phyloP scores from a whole-genome alignment of 345 rosid species.

The Eucalyptus sideroxylon region DNA sequence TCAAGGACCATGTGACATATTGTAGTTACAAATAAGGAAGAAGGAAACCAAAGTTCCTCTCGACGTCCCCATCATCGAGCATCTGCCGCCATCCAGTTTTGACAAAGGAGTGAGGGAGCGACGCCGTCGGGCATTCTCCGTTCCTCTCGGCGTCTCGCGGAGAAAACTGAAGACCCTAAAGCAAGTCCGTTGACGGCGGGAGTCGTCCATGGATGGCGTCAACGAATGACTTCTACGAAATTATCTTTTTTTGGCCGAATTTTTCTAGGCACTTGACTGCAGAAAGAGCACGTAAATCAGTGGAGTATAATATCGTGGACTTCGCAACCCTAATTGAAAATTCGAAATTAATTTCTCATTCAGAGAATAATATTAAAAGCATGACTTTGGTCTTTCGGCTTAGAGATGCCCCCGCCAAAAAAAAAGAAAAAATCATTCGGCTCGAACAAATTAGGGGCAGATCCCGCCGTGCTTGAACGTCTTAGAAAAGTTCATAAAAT shows the following conservation, averaged over 20 bases:
- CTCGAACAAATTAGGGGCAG: neutral
- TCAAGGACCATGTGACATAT: neutral
- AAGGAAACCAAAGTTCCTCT: neutral
- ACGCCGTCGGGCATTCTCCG: neutral
- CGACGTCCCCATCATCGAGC: neutral
- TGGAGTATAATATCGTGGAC: neutral
- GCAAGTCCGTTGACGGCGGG: neutral
- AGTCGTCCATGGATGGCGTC: neutral
- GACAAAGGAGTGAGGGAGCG: neutral
- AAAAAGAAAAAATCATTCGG: neutral
- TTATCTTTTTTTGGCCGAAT: neutral
- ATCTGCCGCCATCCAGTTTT: neutral
- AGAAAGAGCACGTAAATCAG: neutral
- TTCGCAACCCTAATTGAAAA: neutral
- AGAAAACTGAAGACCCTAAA: neutral
- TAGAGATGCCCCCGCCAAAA: neutral
- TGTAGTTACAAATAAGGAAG: neutral
- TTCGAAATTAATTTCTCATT: neutral
- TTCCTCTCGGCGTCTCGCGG: neutral
- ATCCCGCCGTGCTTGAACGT: neutral
- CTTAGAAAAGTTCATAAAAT: neutral
- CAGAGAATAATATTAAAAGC: neutral
- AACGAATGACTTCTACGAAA: neutral
- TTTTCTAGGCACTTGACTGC: neutral
- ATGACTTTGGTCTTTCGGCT: neutral